phyloP scores from a whole-genome alignment of 2,329 filamentous ascomycete species.

The Claviceps quebecensis region DNA sequence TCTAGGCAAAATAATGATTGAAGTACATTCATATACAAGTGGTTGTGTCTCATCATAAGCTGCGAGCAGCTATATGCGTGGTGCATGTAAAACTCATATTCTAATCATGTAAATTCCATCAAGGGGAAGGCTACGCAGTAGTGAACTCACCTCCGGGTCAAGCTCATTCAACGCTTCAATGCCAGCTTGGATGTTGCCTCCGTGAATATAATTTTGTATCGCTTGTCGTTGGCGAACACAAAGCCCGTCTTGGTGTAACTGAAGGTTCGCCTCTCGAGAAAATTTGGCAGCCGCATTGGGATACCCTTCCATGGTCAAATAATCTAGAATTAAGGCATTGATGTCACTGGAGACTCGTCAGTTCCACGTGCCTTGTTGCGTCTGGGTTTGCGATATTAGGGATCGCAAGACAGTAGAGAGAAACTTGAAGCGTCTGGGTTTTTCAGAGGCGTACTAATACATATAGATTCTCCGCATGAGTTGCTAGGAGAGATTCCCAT shows the following conservation, averaged over 20 bases:
- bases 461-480: constrained; percentile 75
- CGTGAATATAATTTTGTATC: constrained; percentile 74
- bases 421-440: neutral
- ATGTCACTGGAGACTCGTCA: constrained; percentile 56
- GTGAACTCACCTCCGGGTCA: constrained; percentile 66
- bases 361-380: constrained; percentile 5
- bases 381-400: neutral
- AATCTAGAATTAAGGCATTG: constrained; percentile 90
- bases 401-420: no score
- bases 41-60: constrained; percentile 83
- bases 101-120: constrained; percentile 60
- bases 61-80: constrained; percentile 82
- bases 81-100: constrained; percentile 90
- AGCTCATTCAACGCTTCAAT: constrained; percentile 81
- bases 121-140: neutral
- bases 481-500: constrained; percentile 99
- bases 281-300: constrained; percentile 86
- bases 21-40: constrained; percentile 30
- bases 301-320: constrained; percentile 91
- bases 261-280: constrained; percentile 81
- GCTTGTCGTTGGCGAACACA: constrained; percentile 66
- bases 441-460: constrained; percentile 12
- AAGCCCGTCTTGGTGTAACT: constrained; percentile 54
- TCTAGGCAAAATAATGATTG: neutral
- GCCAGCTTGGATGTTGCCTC: constrained; percentile 71